Evolutionary conservation across 257 asterid species (phyloP), one percentile per base, ranked within the genome.

Genomic region (Solanum chilense): DNA sequence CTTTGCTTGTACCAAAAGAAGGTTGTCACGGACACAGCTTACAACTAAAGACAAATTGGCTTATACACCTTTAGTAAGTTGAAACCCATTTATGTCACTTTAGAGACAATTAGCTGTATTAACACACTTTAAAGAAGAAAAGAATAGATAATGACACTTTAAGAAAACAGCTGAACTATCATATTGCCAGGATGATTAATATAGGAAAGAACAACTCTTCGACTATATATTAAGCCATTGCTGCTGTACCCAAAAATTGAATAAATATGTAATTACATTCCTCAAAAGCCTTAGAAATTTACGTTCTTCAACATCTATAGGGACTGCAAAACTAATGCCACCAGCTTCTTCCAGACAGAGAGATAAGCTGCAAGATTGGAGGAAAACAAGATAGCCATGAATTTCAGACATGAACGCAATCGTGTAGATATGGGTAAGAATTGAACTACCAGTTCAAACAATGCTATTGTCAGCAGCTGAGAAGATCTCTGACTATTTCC

Each of bases 281-380:
- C 85, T 11, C 85, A 49, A 29, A 47, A 27, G 27, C 85, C 45
- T 47, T 80, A 10, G 10, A 10, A 44, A 15, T 5, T 49, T 25
- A 47, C 23, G 12, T 18, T 29, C 69, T 47, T 80, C 29, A 49
- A 56, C 29, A 85, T n/a, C 69, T 44, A 71, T 75, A 44, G 66
- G 16, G 29, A 78, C 85, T 27, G 85, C 69, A 29, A 80, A 80
- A 29, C 69, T 80, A 27, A 70, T 86, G 35, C 87, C 73, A n/a
- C 68, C 88, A 62, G 83, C 64, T 66, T 86, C 87, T 47, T 15
- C 90, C 92, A 39, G 92, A 91, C 85, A 89, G 89, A 73, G 91
- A 87, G 64, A 87, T 81, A 66, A 92, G 93, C 93, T 91, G 93
- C 93, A 89, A 52, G 37, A 44, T 70, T 25, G 62, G 83, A 80